Evolutionary conservation across 495 filamentous ascomycete genomes (phyloP).

Genomic region (Pyrenula massariospora): DNA sequence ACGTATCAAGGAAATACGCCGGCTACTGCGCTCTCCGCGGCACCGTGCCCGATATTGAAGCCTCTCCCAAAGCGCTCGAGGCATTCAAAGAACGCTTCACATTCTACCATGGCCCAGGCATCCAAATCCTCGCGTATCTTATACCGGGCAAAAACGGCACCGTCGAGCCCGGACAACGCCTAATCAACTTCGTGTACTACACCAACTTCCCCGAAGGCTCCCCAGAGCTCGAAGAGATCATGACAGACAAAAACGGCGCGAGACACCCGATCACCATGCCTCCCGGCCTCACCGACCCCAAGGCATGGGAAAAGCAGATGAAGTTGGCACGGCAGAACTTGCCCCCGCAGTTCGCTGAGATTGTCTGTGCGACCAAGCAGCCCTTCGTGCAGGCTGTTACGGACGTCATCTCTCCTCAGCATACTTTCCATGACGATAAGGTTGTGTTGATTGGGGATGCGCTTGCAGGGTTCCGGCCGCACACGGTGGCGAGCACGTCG

Average conservation of each 20-base stretch:
- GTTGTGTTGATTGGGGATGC: slow-evolving; percentile 46
- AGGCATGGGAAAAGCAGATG: slow-evolving; percentile 30
- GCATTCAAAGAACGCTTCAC: slow-evolving; percentile 26
- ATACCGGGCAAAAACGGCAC: slow-evolving; percentile 39
- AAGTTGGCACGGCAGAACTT: slow-evolving; percentile 13
- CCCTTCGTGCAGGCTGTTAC: slow-evolving; percentile 47
- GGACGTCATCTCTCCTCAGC: slow-evolving; percentile 31
- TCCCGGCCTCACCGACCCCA: slow-evolving; percentile 27
- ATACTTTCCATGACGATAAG: slow-evolving; percentile 34
- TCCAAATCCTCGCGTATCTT: slow-evolving; percentile 37
- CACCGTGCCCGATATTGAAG: slow-evolving; percentile 30
- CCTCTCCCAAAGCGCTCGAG: slow-evolving; percentile 11
- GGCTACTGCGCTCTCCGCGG: slow-evolving; percentile 46
- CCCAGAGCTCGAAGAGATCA: slow-evolving; percentile 31
- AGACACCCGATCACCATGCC: slow-evolving; percentile 35
- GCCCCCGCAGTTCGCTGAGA: slow-evolving; percentile 40
- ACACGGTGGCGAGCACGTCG: slow-evolving; percentile 38
- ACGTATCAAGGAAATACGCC: slow-evolving; percentile 36
- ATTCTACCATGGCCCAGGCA: slow-evolving; percentile 30
- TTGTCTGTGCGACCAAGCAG: slow-evolving; percentile 29
- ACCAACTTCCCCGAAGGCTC: slow-evolving; percentile 35
- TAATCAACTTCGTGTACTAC: slow-evolving; percentile 49
- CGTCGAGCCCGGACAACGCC: slow-evolving; percentile 29
- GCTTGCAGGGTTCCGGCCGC: slow-evolving; percentile 42
- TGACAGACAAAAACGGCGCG: slow-evolving; percentile 38